phyloP scores from a whole-genome alignment of 2,329 filamentous ascomycete species.

The Chaetomiaceae sp. region DNA sequence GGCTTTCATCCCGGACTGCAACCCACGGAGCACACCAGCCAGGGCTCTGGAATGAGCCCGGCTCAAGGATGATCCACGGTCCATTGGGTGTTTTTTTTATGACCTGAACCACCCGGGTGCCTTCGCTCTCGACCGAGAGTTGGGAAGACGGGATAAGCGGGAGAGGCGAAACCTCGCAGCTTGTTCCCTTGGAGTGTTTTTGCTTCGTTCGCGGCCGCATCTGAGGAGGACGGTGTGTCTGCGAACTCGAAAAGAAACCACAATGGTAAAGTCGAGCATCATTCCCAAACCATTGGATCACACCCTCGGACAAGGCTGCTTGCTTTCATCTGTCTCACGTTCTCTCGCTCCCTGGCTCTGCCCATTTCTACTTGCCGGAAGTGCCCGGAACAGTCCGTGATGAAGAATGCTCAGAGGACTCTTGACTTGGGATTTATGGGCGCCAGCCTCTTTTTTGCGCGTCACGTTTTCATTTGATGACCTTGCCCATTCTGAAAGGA shows the following conservation, averaged over 20 bases:
- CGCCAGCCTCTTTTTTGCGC: neutral
- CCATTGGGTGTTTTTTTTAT: neutral
- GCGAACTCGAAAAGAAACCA: neutral
- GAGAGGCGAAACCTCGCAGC: neutral
- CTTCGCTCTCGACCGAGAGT: slow-evolving; percentile 2
- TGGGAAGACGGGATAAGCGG: neutral
- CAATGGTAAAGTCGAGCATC: slow-evolving; percentile 13
- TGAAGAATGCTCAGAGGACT: neutral
- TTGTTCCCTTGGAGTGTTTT: neutral
- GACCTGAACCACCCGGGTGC: neutral
- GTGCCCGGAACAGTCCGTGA: neutral
- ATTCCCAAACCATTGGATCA: neutral
- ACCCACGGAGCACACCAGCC: slow-evolving; percentile 2
- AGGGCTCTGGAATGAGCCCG: neutral
- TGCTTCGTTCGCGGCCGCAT: neutral
- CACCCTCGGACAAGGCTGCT: neutral
- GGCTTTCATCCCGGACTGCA: slow-evolving; percentile 4
- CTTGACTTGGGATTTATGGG: neutral
- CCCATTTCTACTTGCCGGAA: neutral
- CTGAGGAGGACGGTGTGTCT: neutral
- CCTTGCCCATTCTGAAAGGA: neutral
- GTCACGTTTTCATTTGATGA: neutral
- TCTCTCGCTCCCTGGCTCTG: too few species aligned
- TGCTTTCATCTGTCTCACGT: neutral
- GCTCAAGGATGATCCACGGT: neutral